A percentile compares a stretch with the other conserved stretches of the same genome.
phyloP scores from a whole-genome alignment of 208 protist genomes.

The Lotmaria passim region DNA sequence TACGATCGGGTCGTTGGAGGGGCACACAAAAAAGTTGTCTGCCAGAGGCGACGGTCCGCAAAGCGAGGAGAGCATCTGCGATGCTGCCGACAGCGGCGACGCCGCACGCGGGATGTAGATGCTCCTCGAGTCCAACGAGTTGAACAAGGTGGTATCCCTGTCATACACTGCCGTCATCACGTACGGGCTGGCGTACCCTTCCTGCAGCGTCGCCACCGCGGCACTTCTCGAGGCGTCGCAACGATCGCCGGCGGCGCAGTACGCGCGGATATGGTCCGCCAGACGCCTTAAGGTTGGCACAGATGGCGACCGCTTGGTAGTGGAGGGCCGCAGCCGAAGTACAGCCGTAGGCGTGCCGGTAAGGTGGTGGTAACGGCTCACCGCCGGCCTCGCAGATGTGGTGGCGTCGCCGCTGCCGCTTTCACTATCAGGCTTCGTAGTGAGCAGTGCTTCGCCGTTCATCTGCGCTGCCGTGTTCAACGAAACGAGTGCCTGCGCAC shows the following conservation, averaged over 20 bases:
- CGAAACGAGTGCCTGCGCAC: constrained; percentile 8
- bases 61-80: not conserved
- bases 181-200: constrained; percentile 17
- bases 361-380: not conserved
- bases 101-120: constrained; percentile 6
- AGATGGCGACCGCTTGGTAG: not conserved
- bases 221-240: not conserved
- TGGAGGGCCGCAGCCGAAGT: constrained; percentile 18
- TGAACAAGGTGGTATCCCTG: constrained; percentile 32
- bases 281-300: not conserved
- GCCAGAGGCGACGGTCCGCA: not conserved
- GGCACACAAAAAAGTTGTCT: not conserved
- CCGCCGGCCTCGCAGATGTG: not conserved
- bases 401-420: not conserved
- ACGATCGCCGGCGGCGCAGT: not conserved
- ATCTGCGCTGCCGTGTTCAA: no score
- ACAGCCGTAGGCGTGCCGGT: constrained; percentile 7
- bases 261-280: not conserved
- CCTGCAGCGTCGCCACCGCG: constrained; percentile 1
- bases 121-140: no score
- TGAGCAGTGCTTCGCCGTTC: no score
- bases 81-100: not conserved
- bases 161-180: constrained; percentile 35
- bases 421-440: not conserved
- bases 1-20: not conserved